These are phyloP conservation scores for Coemansia sp. DNA, from an alignment of 192 early-diverging fungal genomes.

Conservation along the genomic window DNA sequence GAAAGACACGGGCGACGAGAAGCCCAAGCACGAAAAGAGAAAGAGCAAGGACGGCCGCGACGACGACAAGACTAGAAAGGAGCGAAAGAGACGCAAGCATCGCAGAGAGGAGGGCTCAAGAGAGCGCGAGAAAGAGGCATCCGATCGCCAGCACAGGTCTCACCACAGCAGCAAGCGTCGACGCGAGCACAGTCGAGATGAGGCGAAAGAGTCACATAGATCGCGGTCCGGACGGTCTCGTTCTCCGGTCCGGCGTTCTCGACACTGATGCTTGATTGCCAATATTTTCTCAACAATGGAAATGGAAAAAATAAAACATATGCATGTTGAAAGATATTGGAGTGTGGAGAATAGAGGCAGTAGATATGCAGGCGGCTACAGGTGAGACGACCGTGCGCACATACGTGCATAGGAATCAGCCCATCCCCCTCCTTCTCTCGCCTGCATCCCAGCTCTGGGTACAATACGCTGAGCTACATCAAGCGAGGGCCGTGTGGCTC, in stretches of 20 bases:
- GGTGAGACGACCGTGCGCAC: neutral
- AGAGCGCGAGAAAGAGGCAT: neutral
- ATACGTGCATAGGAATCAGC: neutral
- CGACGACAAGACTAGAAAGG: slow-evolving; percentile 4
- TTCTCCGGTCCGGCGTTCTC: neutral
- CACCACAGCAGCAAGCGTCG: neutral
- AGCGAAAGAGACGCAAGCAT: neutral
- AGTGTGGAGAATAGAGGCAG: neutral
- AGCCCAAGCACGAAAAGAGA: slow-evolving; percentile 32
- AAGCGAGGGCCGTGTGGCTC: neutral
- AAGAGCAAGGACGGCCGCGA: slow-evolving; percentile 19
- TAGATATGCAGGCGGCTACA: neutral
- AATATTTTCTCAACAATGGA: neutral
- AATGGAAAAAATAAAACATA: neutral
- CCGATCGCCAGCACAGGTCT: neutral
- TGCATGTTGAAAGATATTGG: neutral
- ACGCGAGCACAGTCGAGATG: neutral
- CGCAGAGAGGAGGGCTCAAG: neutral
- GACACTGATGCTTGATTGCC: neutral
- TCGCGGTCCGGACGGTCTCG: neutral
- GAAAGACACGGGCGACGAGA: slow-evolving; percentile 52
- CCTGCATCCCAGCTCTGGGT: neutral
- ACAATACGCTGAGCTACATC: neutral
- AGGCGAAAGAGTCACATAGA: neutral
- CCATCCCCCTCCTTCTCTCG: neutral